Evolutionary conservation across 768 basidiomycete species (phyloP), one percentile per base, ranked within the genome.

Genomic region (Mycena indigotica): DNA sequence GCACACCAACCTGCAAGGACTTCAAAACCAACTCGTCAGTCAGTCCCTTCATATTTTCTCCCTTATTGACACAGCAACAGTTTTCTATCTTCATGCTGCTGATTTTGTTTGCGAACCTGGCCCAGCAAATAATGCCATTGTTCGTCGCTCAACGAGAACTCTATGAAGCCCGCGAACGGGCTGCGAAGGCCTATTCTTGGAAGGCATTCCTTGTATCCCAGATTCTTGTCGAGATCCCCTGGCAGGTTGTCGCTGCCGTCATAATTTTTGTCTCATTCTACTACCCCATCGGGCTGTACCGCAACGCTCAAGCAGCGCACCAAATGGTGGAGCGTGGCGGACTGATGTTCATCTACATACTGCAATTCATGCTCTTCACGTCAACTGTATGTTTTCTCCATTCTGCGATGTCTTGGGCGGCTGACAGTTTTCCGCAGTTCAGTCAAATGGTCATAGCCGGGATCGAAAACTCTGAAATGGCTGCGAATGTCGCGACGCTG

Each of bases 401-500:
- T n/a, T 35, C 32, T 35, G 10, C 17, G 32, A 17, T 35, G 32
- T 35, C 32, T 35, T 35, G 10, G 10, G 24, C 6, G 32, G 12
- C 13, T 21, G 15, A 17, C 21, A 21, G 10, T 17, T 8, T 21
- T 1, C 12, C 32, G 25, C 28, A 62, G 57, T 73, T 73, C 52
- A 51, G 74, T 10, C 69, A 74, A 55, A 67, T 73, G 60, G 56
- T 75, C 35, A 72, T 78, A 8, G 73, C 75, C 2, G 71, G 69
- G 16, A 68, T 69, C 41, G 69, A 71, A 0, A 66, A 70, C 13
- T 74, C 74, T 19, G 74, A 77, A 57, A 73, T 70, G 15, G 76
- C 69, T 13, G 76, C 75, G 32, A 78, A 77, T 53, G 57, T 75
- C 23, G 77, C 70, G 51, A 75, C 74, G 50, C 56, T 79, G 48